Base-by-base conservation (phyloP, 148 eudicot genomes). In the Gaultheria prostrata region DNA sequence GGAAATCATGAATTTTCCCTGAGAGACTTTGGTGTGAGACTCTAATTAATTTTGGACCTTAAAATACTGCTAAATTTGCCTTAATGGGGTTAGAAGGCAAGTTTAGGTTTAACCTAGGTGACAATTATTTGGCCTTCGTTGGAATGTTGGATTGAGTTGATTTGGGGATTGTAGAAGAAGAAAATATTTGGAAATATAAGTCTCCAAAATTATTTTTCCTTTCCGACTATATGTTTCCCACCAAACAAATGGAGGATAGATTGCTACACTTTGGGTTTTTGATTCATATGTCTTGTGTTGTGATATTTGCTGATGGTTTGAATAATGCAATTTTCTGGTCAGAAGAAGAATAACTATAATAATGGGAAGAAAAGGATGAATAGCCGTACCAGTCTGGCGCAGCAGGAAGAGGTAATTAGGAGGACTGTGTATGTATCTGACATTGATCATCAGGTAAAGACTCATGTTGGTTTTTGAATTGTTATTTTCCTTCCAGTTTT, bases 371-470 rank as follows among this genome's bases (percentile, higher is more conserved):
- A 90, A 87, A 93, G 93, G 90, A 85, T 91, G 92, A 94, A 92
- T 82, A 87, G 86, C 83, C 89, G 99, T 32, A 94, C 98, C 8
- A 90, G 91, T 83, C 87, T 91, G 92, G 98, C 99, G 15, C 99
- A 93, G 84, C 83, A 93, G 77, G 99, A 96, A 70, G 99, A 96
- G 63, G 91, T 91, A 8, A 92, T 94, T 74, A 87, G 94, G 83
- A 88, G 98, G 86, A 96, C 99, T 26, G 98, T 96, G 10, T 96
- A 96, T 90, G 99, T 96, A 56, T 96, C 99, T 59, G 99, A 96
- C 82, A 94, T 96, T 82, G 98, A 96, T 88, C 98, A 94, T 26
- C 99, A 94, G 95, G 99, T 96, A 88, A 50, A 13, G 54, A 15
- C 49, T 81, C 21, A 48, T 4, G 26, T 15, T 51, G 7, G 59